Evolutionary conservation across 352 stramenopile genomes (phyloP), one percentile per base, ranked within the genome.

Genomic region (Pythium dissimile): DNA sequence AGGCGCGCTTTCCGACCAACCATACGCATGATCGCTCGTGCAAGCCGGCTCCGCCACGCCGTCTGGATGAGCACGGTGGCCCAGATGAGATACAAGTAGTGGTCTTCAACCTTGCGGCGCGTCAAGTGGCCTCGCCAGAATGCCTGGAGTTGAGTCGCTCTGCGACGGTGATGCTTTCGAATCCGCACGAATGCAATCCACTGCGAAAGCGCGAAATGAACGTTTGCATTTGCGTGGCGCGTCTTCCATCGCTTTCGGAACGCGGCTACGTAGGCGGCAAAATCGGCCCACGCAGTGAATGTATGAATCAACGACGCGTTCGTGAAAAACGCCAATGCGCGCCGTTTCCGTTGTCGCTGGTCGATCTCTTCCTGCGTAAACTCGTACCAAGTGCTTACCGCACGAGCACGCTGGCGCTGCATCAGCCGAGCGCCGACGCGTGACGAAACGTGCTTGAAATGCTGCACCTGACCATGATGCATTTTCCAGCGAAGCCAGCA

Each of bases 31-130:
- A 94, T 63, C 2, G 71, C 59, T 28, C 69, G 70, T 0, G 67
- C 74, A n/a, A 94, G 56, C 1, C 81, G 64, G 10, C 78, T 69
- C 10, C 84, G 73, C 81, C 81, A 94, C 5, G 74, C 72, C 5
- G 69, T 89, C 38, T 94, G 81, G 27, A 91, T 78, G n/a, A 86
- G 50, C 15, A 91, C 71, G 0, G 70, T 59, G 0, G 84, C 84
- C 84, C 84, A 94, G 1, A 88, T 48, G 18, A 63, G 54, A 18
- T 71, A 71, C 9, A 78, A 86, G 66, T 74, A 89, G 20, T 75
- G 51, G 43, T 94, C 75, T 66, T 94, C 84, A 5, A 74, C 53
- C 2, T 57, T 32, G 0, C 80, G 74, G 1, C 84, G 74, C 23
- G 63, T 54, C 1, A 58, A 11, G 7, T 75, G 49, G 2, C 84